A percentile compares a stretch with the other conserved stretches of the same genome.
These are phyloP conservation scores for Jamesozyma spencerorum DNA, from an alignment of 805 yeast species.

Conservation along the genomic window DNA sequence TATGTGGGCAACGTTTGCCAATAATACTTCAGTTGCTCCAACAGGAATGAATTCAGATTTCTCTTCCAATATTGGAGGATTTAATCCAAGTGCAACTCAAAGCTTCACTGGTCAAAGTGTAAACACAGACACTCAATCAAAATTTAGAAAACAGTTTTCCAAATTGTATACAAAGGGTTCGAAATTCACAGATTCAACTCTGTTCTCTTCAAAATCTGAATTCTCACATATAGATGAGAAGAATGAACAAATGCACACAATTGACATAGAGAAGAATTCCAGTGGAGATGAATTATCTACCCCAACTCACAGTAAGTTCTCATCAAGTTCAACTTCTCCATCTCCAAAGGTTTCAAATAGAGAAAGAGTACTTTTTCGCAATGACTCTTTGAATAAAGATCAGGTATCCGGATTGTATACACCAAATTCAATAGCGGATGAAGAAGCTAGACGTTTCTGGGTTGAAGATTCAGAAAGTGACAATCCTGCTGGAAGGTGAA, in stretches of 20 bases:
- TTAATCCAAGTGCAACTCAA: conserved; percentile 11
- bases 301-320: no score
- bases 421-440: conserved; percentile 31
- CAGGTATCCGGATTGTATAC: conserved; percentile 16
- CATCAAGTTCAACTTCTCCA: neutral
- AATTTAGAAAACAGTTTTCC: conserved; percentile 7
- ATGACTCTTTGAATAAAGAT: conserved; percentile 5
- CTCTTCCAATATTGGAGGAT: conserved; percentile 13
- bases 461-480: no score
- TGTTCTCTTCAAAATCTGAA: conserved; percentile 6
- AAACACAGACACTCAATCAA: conserved; percentile 7
- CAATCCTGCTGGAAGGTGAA: no score
- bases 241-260: neutral
- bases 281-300: no score
- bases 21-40: conserved; percentile 38
- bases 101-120: conserved; percentile 12
- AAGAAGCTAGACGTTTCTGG: conserved; percentile 32
- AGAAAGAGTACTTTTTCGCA: conserved; percentile 1
- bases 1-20: conserved; percentile 76
- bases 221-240: conserved; percentile 12
- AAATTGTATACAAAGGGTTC: conserved; percentile 9
- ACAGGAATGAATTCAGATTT: conserved; percentile 27
- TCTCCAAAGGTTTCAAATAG: no score
- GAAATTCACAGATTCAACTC: conserved; percentile 3
- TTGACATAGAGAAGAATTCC: conserved; percentile 10